Evolutionary conservation across 345 rosid genomes (phyloP), one percentile per base, ranked within the genome.

Genomic region (Nasturtium officinale): DNA sequence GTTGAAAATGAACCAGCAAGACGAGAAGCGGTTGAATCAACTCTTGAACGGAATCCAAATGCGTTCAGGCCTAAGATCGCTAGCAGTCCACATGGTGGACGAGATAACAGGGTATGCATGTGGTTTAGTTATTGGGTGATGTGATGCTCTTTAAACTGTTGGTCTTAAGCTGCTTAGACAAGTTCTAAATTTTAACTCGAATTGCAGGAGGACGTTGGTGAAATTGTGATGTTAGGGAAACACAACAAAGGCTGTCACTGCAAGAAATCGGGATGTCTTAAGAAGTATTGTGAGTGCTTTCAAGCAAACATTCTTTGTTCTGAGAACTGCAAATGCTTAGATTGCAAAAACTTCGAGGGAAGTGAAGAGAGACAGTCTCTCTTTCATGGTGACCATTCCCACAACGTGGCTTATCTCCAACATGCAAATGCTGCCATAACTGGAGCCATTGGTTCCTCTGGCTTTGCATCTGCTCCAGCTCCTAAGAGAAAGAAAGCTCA

Each of bases 161-260:
- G 25, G 26, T 33, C 38, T 47, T 47, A 10, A 30, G 42, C 56
- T 43, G 58, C 45, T 58, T n/a, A 57, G 28, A 26, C 3, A 15
- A 29, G 56, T 16, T 69, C 9, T 47, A 12, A 3, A 4, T 59
- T 65, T 45, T 21, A 5, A 53, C 16, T 29, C 9, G 4, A 59
- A 26, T 58, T 82, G 78, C 73, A 95, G 98, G 96, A 95, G 82
- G 99, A 87, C 67, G 79, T 74, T 7, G 91, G 96, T 69, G 92
- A 91, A 60, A 82, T 82, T 64, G 71, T 87, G 33, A 59, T 86
- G 20, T 78, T 88, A 77, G 98, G 75, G 66, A 92, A 90, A 83
- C 99, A 96, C 86, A 87, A 90, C 79, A 96, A 96, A 79, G 99
- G 99, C 71, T 96, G 99, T 61, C 97, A 96, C 75, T 96, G 99